Conservation (phyloP, 495 filamentous ascomycete species). For the Penicillium chermesinum region DNA sequence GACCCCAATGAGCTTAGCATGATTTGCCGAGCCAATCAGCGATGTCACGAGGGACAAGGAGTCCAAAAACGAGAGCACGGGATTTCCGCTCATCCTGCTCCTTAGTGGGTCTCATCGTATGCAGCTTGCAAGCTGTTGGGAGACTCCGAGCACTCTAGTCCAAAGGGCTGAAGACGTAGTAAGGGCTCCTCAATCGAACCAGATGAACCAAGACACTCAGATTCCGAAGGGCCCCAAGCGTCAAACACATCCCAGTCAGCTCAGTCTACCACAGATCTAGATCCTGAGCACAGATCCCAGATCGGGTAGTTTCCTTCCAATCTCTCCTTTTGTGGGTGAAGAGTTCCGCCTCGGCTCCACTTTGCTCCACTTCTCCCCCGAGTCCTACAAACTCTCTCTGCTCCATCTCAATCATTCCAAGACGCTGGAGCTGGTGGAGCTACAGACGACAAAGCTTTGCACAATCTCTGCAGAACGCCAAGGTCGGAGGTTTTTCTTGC, state of each 20-base stretch:
- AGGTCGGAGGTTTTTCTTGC: constrained; percentile 13
- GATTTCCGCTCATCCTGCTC: neutral
- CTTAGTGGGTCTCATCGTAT: neutral
- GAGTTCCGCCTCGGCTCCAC: neutral
- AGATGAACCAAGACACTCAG: too few relatives aligned
- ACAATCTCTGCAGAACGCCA: too few relatives aligned
- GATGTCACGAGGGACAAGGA: neutral
- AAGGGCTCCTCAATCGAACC: too few relatives aligned
- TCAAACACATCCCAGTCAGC: too few relatives aligned
- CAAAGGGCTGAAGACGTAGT: too few relatives aligned
- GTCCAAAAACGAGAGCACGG: neutral
- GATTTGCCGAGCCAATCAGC: neutral
- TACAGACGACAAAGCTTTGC: too few relatives aligned
- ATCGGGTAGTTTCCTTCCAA: neutral
- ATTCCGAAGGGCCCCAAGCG: too few relatives aligned
- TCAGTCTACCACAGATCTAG: too few relatives aligned
- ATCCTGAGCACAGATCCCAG: neutral
- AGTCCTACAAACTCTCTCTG: neutral
- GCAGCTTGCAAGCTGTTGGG: too few relatives aligned
- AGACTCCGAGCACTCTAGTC: too few relatives aligned
- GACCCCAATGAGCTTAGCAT: neutral
- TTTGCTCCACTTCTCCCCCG: neutral
- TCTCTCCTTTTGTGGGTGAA: too few relatives aligned
- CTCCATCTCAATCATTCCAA: neutral
- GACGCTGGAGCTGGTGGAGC: neutral